Evolutionary conservation across 345 rosid species (phyloP).

Genomic region (Eucalyptus brandiana): DNA sequence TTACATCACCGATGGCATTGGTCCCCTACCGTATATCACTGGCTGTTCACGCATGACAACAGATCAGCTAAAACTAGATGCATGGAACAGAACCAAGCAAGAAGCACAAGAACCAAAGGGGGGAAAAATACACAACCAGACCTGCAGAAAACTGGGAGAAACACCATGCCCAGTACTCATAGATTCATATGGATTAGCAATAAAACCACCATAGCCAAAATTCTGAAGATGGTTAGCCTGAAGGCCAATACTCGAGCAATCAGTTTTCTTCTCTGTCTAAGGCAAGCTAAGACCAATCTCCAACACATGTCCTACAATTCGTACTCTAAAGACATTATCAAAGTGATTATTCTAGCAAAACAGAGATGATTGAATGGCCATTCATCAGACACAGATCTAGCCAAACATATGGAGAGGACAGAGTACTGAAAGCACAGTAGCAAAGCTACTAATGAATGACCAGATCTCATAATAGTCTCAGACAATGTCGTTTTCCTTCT

Average conservation of each 20-base stretch:
- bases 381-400: no score
- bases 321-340: not conserved
- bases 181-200: conserved; percentile 54
- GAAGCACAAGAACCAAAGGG: not conserved
- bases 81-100: not conserved
- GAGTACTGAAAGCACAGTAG: no score
- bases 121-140: not conserved
- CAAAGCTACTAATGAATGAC: no score
- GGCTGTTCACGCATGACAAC: conserved; percentile 32
- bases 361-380: no score
- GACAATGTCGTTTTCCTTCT: not conserved
- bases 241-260: conserved; percentile 37
- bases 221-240: conserved; percentile 28
- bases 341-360: no score
- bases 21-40: conserved; percentile 86
- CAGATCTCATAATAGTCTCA: not conserved
- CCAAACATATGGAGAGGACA: no score
- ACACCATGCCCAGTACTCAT: conserved; percentile 55
- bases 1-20: conserved; percentile 92
- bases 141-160: conserved; percentile 64
- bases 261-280: conserved; percentile 69
- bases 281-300: conserved; percentile 97
- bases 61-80: not conserved
- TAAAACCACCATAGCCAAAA: conserved; percentile 69
- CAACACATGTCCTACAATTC: conserved; percentile 52